A percentile compares a stretch with the other conserved stretches of the same genome.
Evolutionary conservation across 331 rosid genomes (phyloP).

Genomic region (Phaseolus coccineus): DNA sequence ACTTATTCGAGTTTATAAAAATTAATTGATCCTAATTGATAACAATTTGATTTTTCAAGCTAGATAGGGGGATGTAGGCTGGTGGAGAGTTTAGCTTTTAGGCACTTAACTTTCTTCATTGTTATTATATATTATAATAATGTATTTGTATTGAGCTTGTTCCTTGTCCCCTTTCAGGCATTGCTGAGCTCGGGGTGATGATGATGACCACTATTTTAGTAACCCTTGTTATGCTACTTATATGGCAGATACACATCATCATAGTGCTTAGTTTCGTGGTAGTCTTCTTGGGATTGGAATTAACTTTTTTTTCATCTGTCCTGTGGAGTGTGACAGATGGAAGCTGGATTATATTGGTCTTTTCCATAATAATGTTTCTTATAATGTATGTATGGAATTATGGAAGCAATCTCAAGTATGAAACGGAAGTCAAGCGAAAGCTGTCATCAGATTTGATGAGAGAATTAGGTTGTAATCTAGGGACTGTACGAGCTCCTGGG

Average conservation of each 20-base stretch:
- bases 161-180: slow-evolving; percentile 64
- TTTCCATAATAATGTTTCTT: slow-evolving; percentile 79
- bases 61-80: background rate
- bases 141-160: slow-evolving; percentile 9
- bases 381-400: slow-evolving; percentile 93
- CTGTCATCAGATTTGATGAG: slow-evolving; percentile 89
- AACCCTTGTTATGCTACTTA: slow-evolving; percentile 97
- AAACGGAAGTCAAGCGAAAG: slow-evolving; percentile 94
- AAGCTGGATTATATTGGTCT: slow-evolving; percentile 97
- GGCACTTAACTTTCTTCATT: slow-evolving; percentile 15
- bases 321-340: slow-evolving; percentile 91
- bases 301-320: slow-evolving; percentile 89
- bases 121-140: background rate
- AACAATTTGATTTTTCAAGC: slow-evolving; percentile 30
- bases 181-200: slow-evolving; percentile 98
- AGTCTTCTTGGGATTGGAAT: slow-evolving; percentile 88
- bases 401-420: slow-evolving; percentile 97
- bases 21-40: slow-evolving; percentile 29
- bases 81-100: slow-evolving; percentile 21
- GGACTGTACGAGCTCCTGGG: slow-evolving; percentile 97
- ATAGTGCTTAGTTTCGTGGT: slow-evolving; percentile 71
- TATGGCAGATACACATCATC: slow-evolving; percentile 90
- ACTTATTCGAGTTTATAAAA: slow-evolving; percentile 21
- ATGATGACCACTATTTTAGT: slow-evolving; percentile 91
- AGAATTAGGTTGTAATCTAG: slow-evolving; percentile 89